Conservation (phyloP, 2,329 filamentous ascomycete genomes). For the Cryphonectria japonica region DNA sequence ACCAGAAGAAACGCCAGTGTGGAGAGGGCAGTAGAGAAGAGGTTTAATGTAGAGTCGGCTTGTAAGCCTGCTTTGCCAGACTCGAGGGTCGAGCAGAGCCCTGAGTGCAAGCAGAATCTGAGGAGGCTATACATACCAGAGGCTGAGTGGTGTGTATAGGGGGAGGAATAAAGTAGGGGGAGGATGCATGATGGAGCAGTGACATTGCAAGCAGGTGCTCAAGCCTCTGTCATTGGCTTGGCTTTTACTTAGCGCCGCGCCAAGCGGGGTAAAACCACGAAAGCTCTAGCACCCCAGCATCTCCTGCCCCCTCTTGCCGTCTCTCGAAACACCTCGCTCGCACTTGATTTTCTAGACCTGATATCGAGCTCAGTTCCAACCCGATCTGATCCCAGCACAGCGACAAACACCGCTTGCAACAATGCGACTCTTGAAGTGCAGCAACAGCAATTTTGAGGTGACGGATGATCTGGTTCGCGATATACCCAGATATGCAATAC, state of each 20-base stretch:
- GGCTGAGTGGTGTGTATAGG: too few relatives aligned
- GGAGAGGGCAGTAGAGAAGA: too few relatives aligned
- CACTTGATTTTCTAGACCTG: neutral
- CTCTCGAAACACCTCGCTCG: neutral
- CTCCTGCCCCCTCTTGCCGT: neutral
- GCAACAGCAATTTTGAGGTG: constrained; percentile 5
- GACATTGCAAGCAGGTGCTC: neutral
- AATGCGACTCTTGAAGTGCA: constrained; percentile 23
- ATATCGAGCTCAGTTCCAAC: neutral
- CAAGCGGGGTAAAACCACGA: neutral
- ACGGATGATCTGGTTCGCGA: constrained; percentile 16
- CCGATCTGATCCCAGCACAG: neutral
- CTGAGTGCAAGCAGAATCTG: too few relatives aligned
- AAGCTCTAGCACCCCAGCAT: neutral
- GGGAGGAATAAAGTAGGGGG: too few relatives aligned
- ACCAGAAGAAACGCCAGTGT: too few relatives aligned
- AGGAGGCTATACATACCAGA: too few relatives aligned
- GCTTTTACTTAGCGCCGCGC: neutral
- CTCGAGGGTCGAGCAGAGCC: too few relatives aligned
- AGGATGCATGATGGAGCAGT: neutral
- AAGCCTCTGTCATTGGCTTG: neutral
- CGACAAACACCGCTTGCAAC: neutral
- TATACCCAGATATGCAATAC: constrained; percentile 30
- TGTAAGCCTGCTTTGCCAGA: too few relatives aligned
- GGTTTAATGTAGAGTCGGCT: too few relatives aligned